Evolutionary conservation across 768 basidiomycete species (phyloP).

Genomic region (Suillus sp.): DNA sequence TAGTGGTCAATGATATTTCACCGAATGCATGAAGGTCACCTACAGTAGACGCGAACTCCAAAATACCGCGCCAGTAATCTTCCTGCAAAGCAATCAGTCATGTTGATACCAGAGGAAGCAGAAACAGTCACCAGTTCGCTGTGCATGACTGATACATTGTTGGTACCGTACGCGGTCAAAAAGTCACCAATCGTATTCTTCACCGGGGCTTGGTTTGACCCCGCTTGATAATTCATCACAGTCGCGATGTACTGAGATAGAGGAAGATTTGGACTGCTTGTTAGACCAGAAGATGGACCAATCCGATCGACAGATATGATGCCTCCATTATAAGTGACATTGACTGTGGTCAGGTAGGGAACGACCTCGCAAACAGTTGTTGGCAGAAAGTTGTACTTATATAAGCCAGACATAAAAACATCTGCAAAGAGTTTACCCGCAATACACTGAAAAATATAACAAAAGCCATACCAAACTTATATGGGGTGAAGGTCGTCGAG

Average conservation of each 20-base stretch:
- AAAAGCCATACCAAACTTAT: slow-evolving; percentile 5
- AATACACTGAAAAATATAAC: not conserved
- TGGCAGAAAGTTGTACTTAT: slow-evolving; percentile 21
- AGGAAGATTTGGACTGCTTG: not conserved
- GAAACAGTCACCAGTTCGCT: not conserved
- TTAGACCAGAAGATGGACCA: not conserved
- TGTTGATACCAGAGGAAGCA: not conserved
- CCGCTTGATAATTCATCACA: slow-evolving; percentile 6
- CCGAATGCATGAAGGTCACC: not conserved
- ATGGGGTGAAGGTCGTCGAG: not conserved
- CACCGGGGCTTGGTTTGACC: not conserved
- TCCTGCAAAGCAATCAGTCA: slow-evolving; percentile 8
- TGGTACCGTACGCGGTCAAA: slow-evolving; percentile 5
- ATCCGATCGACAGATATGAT: not conserved
- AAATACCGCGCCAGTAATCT: slow-evolving; percentile 16
- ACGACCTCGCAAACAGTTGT: slow-evolving; percentile 13
- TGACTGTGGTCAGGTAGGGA: slow-evolving; percentile 17
- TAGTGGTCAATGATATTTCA: not conserved
- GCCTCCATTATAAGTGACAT: slow-evolving; percentile 17
- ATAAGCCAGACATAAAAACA: slow-evolving; percentile 7
- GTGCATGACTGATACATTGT: slow-evolving; percentile 1
- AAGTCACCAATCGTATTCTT: slow-evolving; percentile 11
- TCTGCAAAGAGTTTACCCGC: slow-evolving; percentile 6
- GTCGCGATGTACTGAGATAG: slow-evolving; percentile 1
- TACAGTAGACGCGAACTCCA: slow-evolving; percentile 14